Conservation (phyloP, 2,329 filamentous ascomycete genomes). For the Xylariaceae sp. region DNA sequence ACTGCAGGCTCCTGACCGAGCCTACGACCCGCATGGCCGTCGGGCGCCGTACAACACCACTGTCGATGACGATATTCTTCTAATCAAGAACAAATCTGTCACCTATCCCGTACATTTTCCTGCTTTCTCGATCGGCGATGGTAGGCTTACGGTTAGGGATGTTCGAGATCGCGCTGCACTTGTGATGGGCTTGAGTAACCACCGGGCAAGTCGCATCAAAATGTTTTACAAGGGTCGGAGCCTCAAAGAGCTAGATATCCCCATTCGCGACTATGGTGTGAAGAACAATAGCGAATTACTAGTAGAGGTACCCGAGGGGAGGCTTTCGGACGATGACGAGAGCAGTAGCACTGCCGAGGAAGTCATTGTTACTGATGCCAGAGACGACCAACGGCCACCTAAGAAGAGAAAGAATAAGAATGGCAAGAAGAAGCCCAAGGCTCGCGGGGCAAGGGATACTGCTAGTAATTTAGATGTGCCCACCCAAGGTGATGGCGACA, state of each 20-base stretch:
- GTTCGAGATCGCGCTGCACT: constrained; percentile 71
- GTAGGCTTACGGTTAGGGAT: constrained; percentile 70
- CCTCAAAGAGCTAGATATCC: constrained; percentile 66
- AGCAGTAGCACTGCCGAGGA: constrained; percentile 53
- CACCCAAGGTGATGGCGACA: constrained; percentile 44
- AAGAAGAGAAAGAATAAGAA: constrained; percentile 51
- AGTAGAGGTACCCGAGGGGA: constrained; percentile 60
- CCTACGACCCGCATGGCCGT: constrained; percentile 48
- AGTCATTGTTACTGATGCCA: constrained; percentile 51
- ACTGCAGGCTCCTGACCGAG: constrained; percentile 44
- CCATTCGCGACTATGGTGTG: constrained; percentile 64
- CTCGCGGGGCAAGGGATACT: constrained; percentile 51
- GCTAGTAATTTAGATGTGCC: constrained; percentile 47
- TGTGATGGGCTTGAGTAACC: constrained; percentile 66
- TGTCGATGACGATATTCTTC: constrained; percentile 70
- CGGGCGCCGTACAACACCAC: constrained; percentile 42
- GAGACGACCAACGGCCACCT: constrained; percentile 44
- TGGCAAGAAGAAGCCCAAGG: constrained; percentile 47
- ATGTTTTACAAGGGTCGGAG: constrained; percentile 76
- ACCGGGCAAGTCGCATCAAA: constrained; percentile 60
- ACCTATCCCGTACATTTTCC: constrained; percentile 76
- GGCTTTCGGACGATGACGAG: constrained; percentile 46
- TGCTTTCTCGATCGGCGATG: constrained; percentile 75
- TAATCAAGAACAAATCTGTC: constrained; percentile 71
- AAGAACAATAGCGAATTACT: constrained; percentile 68